Evolutionary conservation across 2,329 filamentous ascomycete species (phyloP).

Genomic region (Laburnicola sp.): DNA sequence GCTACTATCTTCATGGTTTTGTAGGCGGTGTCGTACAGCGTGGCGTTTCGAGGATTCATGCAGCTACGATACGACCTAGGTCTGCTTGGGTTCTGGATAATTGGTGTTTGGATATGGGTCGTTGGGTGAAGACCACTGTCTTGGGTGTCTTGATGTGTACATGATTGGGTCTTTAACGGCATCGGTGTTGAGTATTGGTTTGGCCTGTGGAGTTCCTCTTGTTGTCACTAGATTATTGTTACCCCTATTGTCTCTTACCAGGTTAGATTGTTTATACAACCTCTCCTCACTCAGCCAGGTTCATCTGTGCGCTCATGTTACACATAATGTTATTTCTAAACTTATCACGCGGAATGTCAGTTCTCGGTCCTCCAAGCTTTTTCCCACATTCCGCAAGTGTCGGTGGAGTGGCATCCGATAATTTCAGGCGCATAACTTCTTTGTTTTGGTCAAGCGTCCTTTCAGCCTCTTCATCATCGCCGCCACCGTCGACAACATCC

Average conservation of each 20-base stretch:
- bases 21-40: conserved; percentile 15
- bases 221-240: background rate
- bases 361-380: background rate
- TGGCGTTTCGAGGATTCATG: background rate
- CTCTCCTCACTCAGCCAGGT: too few relatives aligned
- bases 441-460: conserved; percentile 28
- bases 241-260: too few relatives aligned
- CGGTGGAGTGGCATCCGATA: conserved; percentile 15
- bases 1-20: conserved; percentile 31
- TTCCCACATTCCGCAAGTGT: conserved; percentile 3
- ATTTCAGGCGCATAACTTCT: conserved; percentile 29
- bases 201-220: background rate
- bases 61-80: too few relatives aligned
- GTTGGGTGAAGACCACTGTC: background rate
- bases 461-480: conserved; percentile 15
- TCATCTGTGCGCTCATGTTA: background rate
- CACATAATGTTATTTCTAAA: background rate
- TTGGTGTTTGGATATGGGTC: background rate
- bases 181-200: background rate
- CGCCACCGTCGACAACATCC: conserved; percentile 9
- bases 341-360: background rate
- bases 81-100: too few relatives aligned
- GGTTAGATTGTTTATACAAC: too few relatives aligned
- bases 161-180: background rate
- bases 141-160: background rate